phyloP scores from a whole-genome alignment of 140 eudicot genomes.

The Ambrosia hybrid region DNA sequence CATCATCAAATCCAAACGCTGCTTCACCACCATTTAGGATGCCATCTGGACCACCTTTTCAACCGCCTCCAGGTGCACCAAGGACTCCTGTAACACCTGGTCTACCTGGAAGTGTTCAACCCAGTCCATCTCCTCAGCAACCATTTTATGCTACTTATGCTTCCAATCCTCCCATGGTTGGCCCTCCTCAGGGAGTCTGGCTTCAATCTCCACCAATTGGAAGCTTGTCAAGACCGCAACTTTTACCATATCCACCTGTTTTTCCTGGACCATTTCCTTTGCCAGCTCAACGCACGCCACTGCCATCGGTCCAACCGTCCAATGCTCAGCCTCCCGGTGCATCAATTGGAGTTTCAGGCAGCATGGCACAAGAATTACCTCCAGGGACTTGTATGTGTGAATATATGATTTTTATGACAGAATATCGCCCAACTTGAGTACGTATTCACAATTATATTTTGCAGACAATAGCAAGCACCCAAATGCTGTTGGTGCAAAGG shows the following conservation, averaged over 20 bases:
- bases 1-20: slow-evolving; percentile 37
- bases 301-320: slow-evolving; percentile 45
- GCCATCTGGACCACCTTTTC: slow-evolving; percentile 61
- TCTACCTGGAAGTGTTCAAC: too few species aligned
- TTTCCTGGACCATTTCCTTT: slow-evolving; percentile 60
- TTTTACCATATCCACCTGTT: slow-evolving; percentile 55
- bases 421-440: slow-evolving; percentile 2
- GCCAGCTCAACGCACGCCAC: slow-evolving; percentile 55
- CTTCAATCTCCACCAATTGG: slow-evolving; percentile 57
- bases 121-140: too few species aligned
- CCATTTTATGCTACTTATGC: slow-evolving; percentile 45
- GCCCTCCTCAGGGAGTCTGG: slow-evolving; percentile 76
- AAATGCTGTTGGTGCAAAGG: slow-evolving; percentile 37
- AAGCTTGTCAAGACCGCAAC: slow-evolving; percentile 59
- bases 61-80: slow-evolving; percentile 50
- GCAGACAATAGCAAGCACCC: slow-evolving; percentile 54
- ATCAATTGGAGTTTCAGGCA: slow-evolving; percentile 53
- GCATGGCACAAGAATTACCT: slow-evolving; percentile 57
- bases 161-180: slow-evolving; percentile 47
- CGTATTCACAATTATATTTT: slow-evolving; percentile 15
- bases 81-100: slow-evolving; percentile 33
- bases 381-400: slow-evolving; percentile 71
- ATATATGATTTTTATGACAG: slow-evolving; percentile 14
- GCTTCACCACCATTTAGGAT: slow-evolving; percentile 36
- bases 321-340: slow-evolving; percentile 82